Conservation (phyloP, 495 filamentous ascomycete genomes). For the Lophiostoma macrostomum region DNA sequence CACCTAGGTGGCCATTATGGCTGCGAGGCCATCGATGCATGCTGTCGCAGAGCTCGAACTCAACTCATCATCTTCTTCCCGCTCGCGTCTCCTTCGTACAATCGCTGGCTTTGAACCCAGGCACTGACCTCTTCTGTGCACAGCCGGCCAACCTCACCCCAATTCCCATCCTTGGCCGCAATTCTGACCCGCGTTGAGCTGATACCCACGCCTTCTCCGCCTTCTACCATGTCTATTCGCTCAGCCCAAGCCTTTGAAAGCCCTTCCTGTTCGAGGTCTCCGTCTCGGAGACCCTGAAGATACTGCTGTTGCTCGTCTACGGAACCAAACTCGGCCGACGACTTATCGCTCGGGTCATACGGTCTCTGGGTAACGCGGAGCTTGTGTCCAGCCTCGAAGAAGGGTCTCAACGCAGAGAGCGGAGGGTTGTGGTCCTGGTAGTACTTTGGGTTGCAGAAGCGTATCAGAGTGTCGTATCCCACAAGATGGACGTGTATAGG, state of each 20-base stretch:
- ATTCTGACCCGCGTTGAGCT: constrained; percentile 79
- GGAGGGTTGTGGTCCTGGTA: constrained; percentile 60
- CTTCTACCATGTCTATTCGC: constrained; percentile 68
- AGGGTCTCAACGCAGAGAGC: constrained; percentile 55
- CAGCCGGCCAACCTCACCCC: constrained; percentile 55
- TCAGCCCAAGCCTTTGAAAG: constrained; percentile 64
- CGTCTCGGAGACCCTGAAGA: constrained; percentile 37
- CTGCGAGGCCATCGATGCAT: too few species aligned
- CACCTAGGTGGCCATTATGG: too few species aligned
- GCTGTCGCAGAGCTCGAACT: not conserved
- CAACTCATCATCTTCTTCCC: constrained; percentile 37
- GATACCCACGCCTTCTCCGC: constrained; percentile 50
- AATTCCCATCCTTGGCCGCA: constrained; percentile 53
- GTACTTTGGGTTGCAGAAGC: constrained; percentile 81
- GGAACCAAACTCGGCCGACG: constrained; percentile 37
- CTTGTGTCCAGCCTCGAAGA: constrained; percentile 65
- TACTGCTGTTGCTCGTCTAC: constrained; percentile 39
- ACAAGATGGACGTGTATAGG: constrained; percentile 72
- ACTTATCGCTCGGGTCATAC: constrained; percentile 38
- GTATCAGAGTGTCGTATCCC: constrained; percentile 83
- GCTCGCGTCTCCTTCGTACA: constrained; percentile 49
- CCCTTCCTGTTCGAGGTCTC: constrained; percentile 54
- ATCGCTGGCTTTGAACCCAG: constrained; percentile 51
- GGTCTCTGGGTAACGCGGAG: constrained; percentile 71
- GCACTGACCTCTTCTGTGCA: constrained; percentile 60